Conservation (phyloP, 192 early-diverging fungal species). For the Coemansia sp. region DNA sequence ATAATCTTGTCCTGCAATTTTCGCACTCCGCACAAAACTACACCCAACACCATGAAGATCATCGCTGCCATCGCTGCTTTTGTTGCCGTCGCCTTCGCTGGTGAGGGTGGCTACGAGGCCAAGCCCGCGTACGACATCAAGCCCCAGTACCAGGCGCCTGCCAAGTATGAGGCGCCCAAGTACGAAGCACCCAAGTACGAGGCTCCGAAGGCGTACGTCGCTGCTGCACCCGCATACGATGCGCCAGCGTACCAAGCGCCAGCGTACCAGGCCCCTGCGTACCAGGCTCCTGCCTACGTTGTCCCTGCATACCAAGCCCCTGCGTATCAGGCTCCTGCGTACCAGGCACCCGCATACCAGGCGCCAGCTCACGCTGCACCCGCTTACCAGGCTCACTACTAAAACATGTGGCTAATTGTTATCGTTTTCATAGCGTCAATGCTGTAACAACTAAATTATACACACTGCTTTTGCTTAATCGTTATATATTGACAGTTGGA, state of each 20-base stretch:
- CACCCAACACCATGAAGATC: conserved; percentile 32
- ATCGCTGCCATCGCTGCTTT: conserved; percentile 36
- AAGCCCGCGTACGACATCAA: conserved; percentile 18
- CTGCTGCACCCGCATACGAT: no score
- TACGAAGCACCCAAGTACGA: no score
- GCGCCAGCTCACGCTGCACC: not conserved
- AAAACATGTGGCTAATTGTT: not conserved
- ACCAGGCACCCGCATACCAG: not conserved
- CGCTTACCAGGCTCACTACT: conserved; percentile 18
- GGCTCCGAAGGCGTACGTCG: no score
- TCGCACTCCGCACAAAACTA: not conserved
- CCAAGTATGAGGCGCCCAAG: no score
- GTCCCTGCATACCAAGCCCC: not conserved
- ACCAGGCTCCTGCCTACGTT: no score
- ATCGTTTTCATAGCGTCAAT: not conserved
- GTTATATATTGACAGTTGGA: conserved; percentile 1
- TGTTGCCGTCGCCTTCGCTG: conserved; percentile 30
- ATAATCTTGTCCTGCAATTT: not conserved
- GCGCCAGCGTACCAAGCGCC: no score
- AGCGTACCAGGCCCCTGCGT: no score
- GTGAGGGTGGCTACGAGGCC: conserved; percentile 36
- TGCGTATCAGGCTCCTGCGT: conserved; percentile 10
- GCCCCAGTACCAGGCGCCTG: conserved; percentile 19
- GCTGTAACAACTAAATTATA: no score
- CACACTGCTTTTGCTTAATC: no score